Evolutionary conservation across 2,329 filamentous ascomycete species (phyloP).

Genomic region (Cadophora sp.): DNA sequence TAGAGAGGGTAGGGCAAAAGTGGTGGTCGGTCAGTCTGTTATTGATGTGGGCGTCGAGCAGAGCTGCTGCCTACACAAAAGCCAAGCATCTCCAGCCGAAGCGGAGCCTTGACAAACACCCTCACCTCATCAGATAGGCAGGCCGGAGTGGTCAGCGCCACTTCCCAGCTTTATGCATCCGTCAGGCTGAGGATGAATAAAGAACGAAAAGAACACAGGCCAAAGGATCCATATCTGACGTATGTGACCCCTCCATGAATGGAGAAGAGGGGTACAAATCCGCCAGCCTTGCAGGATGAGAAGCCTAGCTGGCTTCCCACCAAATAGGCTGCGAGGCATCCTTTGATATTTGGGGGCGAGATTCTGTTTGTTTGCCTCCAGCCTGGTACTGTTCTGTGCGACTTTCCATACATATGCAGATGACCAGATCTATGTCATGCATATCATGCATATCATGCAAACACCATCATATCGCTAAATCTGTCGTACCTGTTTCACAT

Average conservation of each 20-base stretch:
- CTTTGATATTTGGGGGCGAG: conserved; percentile 8
- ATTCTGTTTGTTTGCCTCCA: neutral
- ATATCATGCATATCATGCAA: neutral
- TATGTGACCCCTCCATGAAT: conserved; percentile 8
- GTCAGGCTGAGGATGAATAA: conserved; percentile 7
- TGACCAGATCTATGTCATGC: conserved; percentile 9
- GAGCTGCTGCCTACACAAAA: neutral
- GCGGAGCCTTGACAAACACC: neutral
- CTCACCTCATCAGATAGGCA: neutral
- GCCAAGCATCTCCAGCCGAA: neutral
- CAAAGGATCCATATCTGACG: neutral
- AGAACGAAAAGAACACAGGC: neutral
- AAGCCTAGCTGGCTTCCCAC: neutral
- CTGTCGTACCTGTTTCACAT: conserved; percentile 13
- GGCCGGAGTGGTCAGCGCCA: conserved; percentile 11
- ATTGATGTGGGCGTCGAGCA: neutral
- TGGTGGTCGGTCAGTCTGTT: neutral
- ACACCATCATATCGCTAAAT: neutral
- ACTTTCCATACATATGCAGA: neutral
- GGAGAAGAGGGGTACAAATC: neutral
- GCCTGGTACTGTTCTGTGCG: neutral
- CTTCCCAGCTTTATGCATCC: conserved; percentile 12
- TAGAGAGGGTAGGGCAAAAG: neutral
- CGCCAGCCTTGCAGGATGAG: neutral
- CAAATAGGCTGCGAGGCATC: conserved; percentile 6